Evolutionary conservation across 306 rosid genomes (phyloP).

Genomic region (Castanopsis chinensis): DNA sequence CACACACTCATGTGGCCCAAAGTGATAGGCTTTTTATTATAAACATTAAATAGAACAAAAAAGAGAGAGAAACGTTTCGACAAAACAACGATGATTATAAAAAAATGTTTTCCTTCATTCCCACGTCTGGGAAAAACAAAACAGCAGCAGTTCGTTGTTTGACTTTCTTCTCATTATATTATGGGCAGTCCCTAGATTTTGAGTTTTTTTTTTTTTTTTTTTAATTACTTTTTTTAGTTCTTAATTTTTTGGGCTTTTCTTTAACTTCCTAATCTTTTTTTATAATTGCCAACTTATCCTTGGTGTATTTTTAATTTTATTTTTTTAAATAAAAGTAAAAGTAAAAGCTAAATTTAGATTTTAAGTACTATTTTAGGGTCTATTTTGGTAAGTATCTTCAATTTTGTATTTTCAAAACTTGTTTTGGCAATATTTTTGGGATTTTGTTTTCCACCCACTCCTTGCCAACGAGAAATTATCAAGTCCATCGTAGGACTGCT

Average conservation of each 20-base stretch:
- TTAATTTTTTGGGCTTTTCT: not conserved
- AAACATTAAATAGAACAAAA: not conserved
- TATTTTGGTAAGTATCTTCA: too few species aligned
- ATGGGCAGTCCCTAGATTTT: slow-evolving; percentile 13
- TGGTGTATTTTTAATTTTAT: not conserved
- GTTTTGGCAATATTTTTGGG: too few species aligned
- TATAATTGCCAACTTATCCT: too few species aligned
- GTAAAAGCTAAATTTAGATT: too few species aligned
- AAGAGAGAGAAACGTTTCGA: not conserved
- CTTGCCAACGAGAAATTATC: too few species aligned
- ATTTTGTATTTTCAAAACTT: too few species aligned
- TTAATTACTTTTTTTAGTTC: not conserved
- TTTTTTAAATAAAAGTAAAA: too few species aligned
- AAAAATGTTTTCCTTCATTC: not conserved
- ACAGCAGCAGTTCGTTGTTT: too few species aligned
- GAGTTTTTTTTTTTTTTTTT: not conserved
- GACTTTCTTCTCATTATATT: not conserved
- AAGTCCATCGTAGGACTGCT: too few species aligned
- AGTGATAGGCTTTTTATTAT: not conserved
- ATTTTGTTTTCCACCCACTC: too few species aligned
- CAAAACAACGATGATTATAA: not conserved
- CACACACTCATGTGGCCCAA: not conserved
- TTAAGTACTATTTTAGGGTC: too few species aligned
- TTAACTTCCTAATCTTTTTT: not conserved
- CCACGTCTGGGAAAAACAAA: not conserved